A percentile compares a stretch with the other conserved stretches of the same genome.
phyloP scores from a whole-genome alignment of 169 alveolate genomes.

The Theileria equi region DNA sequence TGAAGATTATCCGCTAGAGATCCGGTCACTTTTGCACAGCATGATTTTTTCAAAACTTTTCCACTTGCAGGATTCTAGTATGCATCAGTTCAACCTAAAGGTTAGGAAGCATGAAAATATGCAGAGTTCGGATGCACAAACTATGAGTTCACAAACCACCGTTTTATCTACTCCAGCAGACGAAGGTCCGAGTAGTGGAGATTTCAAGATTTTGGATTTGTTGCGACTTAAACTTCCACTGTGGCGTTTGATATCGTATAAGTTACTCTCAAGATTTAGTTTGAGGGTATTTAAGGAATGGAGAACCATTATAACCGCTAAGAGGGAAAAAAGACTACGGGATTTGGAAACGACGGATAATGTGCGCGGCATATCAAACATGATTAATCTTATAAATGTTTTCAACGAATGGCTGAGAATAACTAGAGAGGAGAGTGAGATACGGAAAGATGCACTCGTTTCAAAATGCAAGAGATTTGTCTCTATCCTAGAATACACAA shows the following conservation, averaged over 20 bases:
- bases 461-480: neutral
- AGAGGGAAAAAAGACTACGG: neutral
- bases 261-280: neutral
- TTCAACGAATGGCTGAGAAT: slow-evolving; percentile 1
- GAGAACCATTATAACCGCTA: neutral
- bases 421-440: neutral
- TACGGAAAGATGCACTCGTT: neutral
- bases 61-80: too few relatives aligned
- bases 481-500: neutral
- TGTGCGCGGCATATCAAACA: neutral
- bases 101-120: too few relatives aligned
- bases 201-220: too few relatives aligned
- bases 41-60: neutral
- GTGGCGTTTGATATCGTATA: neutral
- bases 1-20: neutral
- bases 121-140: neutral
- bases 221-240: slow-evolving; percentile 2
- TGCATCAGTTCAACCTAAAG: too few relatives aligned
- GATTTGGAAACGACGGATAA: neutral
- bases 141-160: too few relatives aligned
- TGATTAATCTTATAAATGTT: neutral
- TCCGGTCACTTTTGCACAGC: neutral
- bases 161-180: too few relatives aligned
- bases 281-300: neutral
- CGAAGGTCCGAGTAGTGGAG: neutral